phyloP scores from a whole-genome alignment of 164 flowering plant genomes.

The Aristolochia californica region DNA sequence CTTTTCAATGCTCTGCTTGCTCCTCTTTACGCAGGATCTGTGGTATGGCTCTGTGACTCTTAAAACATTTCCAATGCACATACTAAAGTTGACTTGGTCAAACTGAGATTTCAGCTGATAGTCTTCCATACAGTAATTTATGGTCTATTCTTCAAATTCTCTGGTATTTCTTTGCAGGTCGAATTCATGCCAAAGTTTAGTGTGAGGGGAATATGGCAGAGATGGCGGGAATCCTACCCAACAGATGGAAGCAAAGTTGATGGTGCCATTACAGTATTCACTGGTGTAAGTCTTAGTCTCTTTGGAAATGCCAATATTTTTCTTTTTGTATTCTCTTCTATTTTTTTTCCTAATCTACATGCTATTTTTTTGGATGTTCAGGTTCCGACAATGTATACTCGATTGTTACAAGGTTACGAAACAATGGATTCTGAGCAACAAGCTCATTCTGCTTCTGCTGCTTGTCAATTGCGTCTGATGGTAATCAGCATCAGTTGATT shows the following conservation, averaged over 20 bases:
- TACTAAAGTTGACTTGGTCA: not conserved
- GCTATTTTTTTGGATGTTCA: slow-evolving; percentile 11
- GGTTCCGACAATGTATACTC: slow-evolving; percentile 98
- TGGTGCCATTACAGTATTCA: slow-evolving; percentile 78
- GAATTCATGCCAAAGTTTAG: slow-evolving; percentile 96
- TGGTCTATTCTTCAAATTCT: slow-evolving; percentile 4
- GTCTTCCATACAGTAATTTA: not conserved
- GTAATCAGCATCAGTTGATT: slow-evolving; percentile 23
- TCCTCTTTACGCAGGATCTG: slow-evolving; percentile 90
- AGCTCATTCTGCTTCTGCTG: slow-evolving; percentile 67
- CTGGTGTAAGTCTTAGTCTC: slow-evolving; percentile 62
- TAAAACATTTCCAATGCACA: not conserved
- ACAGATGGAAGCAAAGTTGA: slow-evolving; percentile 43
- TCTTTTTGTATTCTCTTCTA: not conserved
- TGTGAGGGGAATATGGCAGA: slow-evolving; percentile 97
- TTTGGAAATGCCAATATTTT: not conserved
- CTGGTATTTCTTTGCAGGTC: slow-evolving; percentile 46
- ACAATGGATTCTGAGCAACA: slow-evolving; percentile 71
- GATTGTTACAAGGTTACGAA: slow-evolving; percentile 91
- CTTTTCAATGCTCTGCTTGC: slow-evolving; percentile 85
- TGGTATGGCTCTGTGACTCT: slow-evolving; percentile 30
- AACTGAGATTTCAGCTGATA: slow-evolving; percentile 4
- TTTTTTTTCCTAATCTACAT: not conserved
- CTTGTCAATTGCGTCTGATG: slow-evolving; percentile 87
- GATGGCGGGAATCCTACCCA: slow-evolving; percentile 96